Percentiles rank a stretch among this genome's conserved stretches.
Evolutionary conservation across 495 filamentous ascomycete species (phyloP).

Genomic region (Aspergillus wentii): DNA sequence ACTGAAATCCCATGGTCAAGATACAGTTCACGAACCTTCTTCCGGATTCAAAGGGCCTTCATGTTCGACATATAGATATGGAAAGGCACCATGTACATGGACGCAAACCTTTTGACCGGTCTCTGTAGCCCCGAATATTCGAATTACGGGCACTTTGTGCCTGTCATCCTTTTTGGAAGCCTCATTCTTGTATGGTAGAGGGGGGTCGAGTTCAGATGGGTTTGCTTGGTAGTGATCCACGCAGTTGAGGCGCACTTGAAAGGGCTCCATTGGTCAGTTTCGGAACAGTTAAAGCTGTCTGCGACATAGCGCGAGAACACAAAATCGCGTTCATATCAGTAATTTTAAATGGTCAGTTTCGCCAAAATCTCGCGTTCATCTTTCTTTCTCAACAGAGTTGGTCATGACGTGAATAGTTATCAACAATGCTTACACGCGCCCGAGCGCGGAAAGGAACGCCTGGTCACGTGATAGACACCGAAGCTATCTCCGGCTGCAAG

Average conservation of each 20-base stretch:
- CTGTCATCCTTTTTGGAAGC: conserved; percentile 47
- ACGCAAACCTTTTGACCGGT: conserved; percentile 95
- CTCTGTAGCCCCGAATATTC: conserved; percentile 90
- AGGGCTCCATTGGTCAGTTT: conserved; percentile 51
- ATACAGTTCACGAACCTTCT: conserved; percentile 47
- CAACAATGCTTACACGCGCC: conserved; percentile 11
- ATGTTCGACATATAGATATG: conserved; percentile 91
- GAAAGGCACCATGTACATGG: conserved; percentile 93
- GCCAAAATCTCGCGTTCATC: conserved; percentile 6
- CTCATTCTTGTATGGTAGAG: conserved; percentile 54
- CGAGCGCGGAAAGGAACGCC: conserved; percentile 24
- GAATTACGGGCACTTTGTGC: conserved; percentile 78
- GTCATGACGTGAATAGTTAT: conserved; percentile 9
- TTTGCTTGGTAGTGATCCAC: conserved; percentile 85
- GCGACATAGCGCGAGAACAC: conserved; percentile 19
- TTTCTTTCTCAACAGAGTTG: conserved; percentile 1
- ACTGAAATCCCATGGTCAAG: neutral
- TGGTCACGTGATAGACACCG: conserved; percentile 23
- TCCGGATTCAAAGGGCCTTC: conserved; percentile 60
- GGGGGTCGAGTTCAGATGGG: conserved; percentile 78
- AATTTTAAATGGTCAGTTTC: neutral
- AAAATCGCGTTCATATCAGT: conserved; percentile 1
- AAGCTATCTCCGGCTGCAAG: conserved; percentile 4
- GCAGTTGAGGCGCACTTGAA: conserved; percentile 88
- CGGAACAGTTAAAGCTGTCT: conserved; percentile 19